Evolutionary conservation across 805 yeast species (phyloP).

Genomic region (Starmerella sp.): DNA sequence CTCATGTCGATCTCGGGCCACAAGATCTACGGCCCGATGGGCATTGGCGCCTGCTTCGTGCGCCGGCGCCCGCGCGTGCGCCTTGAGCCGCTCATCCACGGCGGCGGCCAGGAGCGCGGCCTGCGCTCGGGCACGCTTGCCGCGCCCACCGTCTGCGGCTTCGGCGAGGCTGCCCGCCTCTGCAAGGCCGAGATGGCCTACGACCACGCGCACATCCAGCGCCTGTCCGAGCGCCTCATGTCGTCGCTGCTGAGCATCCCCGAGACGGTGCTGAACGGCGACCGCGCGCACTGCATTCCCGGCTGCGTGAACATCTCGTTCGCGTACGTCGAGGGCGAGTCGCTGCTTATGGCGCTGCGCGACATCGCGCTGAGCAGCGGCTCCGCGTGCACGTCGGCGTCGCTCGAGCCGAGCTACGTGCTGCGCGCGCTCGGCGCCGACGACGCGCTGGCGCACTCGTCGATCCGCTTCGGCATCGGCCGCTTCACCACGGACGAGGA

Average conservation of each 20-base stretch:
- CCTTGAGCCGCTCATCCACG: conserved; percentile 85
- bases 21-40: conserved; percentile 96
- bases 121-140: conserved; percentile 93
- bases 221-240: conserved; percentile 61
- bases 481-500: conserved; percentile 95
- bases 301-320: conserved; percentile 96
- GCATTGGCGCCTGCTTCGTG: conserved; percentile 88
- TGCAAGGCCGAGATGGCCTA: conserved; percentile 60
- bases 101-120: conserved; percentile 99
- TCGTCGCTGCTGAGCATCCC: conserved; percentile 68
- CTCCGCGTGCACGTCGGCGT: conserved; percentile 97
- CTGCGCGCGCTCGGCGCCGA: conserved; percentile 95
- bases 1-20: conserved; percentile 89
- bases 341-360: conserved; percentile 90
- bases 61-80: conserved; percentile 98
- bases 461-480: conserved; percentile 94
- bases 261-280: conserved; percentile 85
- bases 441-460: conserved; percentile 97
- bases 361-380: conserved; percentile 95
- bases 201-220: conserved; percentile 59
- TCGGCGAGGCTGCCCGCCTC: conserved; percentile 93
- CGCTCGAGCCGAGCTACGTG: conserved; percentile 94
- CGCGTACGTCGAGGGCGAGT: conserved; percentile 97
- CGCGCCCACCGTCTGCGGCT: conserved; percentile 90
- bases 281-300: conserved; percentile 57